Conservation (phyloP, 2,329 filamentous ascomycete genomes). For the Alternaria ventricosa region DNA sequence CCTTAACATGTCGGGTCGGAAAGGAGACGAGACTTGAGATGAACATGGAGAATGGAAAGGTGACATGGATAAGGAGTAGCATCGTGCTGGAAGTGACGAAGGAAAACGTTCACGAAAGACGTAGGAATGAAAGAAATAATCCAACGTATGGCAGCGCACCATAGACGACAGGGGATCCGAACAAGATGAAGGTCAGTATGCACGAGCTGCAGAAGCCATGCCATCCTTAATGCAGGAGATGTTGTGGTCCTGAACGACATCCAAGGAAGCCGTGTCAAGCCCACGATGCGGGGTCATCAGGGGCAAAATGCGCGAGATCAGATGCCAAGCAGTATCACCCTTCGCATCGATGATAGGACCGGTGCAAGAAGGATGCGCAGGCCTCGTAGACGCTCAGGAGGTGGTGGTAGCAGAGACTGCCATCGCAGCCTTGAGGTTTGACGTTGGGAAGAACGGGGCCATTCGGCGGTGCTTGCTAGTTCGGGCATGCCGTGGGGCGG, state of each 20-base stretch:
- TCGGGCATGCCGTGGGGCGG: slow-evolving; percentile 5
- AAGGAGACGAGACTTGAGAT: background rate
- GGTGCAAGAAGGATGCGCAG: too few relatives aligned
- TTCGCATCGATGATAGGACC: background rate
- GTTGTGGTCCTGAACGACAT: background rate
- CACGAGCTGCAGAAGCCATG: background rate
- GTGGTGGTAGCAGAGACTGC: background rate
- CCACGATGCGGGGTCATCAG: background rate
- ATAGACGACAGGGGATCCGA: background rate
- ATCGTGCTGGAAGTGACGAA: too few relatives aligned
- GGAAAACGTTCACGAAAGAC: background rate
- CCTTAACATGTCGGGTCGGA: background rate
- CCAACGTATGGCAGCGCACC: too few relatives aligned
- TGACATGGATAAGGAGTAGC: background rate
- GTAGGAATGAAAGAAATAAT: background rate
- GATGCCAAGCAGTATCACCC: background rate
- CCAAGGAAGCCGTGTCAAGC: background rate
- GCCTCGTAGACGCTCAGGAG: background rate
- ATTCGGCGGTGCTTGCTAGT: background rate
- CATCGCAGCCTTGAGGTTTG: slow-evolving; percentile 9
- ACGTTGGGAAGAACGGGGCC: slow-evolving; percentile 8
- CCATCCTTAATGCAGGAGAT: background rate
- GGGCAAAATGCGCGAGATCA: background rate
- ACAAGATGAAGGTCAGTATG: background rate
- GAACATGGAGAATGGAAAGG: background rate